Evolutionary conservation across 257 asterid species (phyloP), one percentile per base, ranked within the genome.

Genomic region (Przewalskia tangutica): DNA sequence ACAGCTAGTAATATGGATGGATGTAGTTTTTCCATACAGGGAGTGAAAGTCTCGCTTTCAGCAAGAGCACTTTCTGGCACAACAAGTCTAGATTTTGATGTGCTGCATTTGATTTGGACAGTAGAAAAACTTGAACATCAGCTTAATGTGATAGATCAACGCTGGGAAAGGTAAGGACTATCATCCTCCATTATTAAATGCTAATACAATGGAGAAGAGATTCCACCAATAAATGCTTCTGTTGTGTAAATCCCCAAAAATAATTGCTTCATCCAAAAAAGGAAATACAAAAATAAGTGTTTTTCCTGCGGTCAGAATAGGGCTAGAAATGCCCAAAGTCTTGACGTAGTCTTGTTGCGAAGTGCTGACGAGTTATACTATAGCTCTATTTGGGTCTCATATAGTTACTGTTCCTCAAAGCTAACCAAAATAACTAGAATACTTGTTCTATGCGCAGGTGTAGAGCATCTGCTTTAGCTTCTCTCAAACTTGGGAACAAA

Each of bases 41-140:
- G 98, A 81, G 93, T 94, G 82, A 94, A 93, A 89, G 86, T 94
- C 55, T 89, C 90, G 84, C 93, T 94, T 85, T 86, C 90, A 62
- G 81, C 89, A 56, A 92, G 87, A 80, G 93, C 90, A 64, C 88
- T 87, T 82, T 84, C 91, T 78, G 81, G 79, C 46, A 87, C 87
- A 86, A 85, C 94, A 56, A 88, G 87, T 84, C 64, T 84, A 76
- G 98, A 93, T 83, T 85, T 82, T 82, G 88, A 87, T 89, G 82
- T 91, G 84, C 88, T 95, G 89, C 97, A 92, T 86, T 91, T 95
- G 86, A 79, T 84, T 79, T 90, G 89, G 92, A 95, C 95, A 3
- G 89, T 84, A 3, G 97, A 93, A 85, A 91, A 87, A 86, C 95
- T 95, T 56, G 95, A 91, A 83, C 92, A 87, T 68, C 97, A 89